Conservation (phyloP, 257 asterid species). For the Solanum ahanhuiri region DNA sequence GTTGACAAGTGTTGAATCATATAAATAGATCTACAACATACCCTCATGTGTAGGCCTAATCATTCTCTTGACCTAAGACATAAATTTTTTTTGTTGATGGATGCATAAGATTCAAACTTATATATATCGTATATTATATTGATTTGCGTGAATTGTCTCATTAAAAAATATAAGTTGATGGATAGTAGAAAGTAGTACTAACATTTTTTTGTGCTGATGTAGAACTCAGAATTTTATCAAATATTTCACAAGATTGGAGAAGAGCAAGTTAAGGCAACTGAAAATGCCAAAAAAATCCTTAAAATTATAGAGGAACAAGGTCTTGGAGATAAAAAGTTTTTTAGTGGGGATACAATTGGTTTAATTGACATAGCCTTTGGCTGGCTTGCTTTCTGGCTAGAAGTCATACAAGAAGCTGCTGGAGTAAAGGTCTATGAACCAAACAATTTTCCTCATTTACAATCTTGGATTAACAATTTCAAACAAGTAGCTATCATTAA, state of each 20-base stretch:
- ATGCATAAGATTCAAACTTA: background rate
- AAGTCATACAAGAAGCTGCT: conserved; percentile 5
- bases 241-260: conserved; percentile 5
- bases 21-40: background rate
- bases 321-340: conserved; percentile 19
- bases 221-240: background rate
- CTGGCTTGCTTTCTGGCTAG: conserved; percentile 16
- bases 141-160: background rate
- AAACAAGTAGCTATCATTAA: conserved; percentile 11
- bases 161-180: background rate
- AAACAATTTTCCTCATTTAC: background rate
- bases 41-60: background rate
- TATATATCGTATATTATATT: background rate
- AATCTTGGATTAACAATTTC: conserved; percentile 11
- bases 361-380: conserved; percentile 11
- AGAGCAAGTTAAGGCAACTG: conserved; percentile 7
- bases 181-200: background rate
- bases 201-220: background rate
- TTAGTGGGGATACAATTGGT: conserved; percentile 8
- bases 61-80: background rate
- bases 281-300: conserved; percentile 3
- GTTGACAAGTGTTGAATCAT: background rate
- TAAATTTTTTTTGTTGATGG: rapidly evolving
- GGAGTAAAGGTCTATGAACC: conserved; percentile 7
- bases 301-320: conserved; percentile 11